Percentiles rank a stretch among this genome's conserved stretches.
Evolutionary conservation across 208 protist species (phyloP).

Genomic region (Vickermania ingenoplastis): DNA sequence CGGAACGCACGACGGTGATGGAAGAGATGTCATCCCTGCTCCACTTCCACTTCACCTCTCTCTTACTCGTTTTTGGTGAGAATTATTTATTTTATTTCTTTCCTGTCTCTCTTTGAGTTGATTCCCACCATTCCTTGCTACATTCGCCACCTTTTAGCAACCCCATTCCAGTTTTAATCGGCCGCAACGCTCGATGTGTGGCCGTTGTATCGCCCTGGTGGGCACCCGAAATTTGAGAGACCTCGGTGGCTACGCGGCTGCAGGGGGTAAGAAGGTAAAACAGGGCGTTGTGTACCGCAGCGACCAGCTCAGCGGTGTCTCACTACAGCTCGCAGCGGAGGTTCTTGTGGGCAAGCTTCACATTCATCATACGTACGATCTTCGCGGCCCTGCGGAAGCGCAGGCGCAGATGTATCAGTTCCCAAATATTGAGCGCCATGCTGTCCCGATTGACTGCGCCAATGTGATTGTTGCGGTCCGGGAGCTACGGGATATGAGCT

Average conservation of each 20-base stretch:
- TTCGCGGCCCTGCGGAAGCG: conserved; percentile 17
- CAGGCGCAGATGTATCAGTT: conserved; percentile 18
- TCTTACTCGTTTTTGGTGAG: background rate
- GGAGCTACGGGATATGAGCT: conserved; percentile 1
- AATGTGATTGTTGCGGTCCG: conserved; percentile 11
- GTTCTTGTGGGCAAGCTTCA: conserved; percentile 26
- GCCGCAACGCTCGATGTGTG: conserved; percentile 4
- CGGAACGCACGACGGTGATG: no score
- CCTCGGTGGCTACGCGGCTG: conserved; percentile 26
- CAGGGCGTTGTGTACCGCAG: conserved; percentile 32
- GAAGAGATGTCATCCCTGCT: no score
- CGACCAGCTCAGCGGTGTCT: conserved; percentile 24
- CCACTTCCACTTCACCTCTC: background rate
- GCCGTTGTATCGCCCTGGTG: conserved; percentile 14
- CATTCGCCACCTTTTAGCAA: background rate
- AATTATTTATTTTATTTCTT: conserved; percentile 6
- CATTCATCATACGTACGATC: conserved; percentile 23
- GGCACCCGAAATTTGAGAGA: conserved; percentile 34
- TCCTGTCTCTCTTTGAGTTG: conserved; percentile 4
- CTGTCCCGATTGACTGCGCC: conserved; percentile 13
- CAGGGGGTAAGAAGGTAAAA: conserved; percentile 18
- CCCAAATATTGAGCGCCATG: conserved; percentile 8
- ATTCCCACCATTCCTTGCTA: conserved; percentile 2
- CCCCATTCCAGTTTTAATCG: conserved; percentile 1
- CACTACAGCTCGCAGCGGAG: background rate